Base-by-base conservation (phyloP, 1,284 basidiomycete genomes). In the Flammula alnicola region DNA sequence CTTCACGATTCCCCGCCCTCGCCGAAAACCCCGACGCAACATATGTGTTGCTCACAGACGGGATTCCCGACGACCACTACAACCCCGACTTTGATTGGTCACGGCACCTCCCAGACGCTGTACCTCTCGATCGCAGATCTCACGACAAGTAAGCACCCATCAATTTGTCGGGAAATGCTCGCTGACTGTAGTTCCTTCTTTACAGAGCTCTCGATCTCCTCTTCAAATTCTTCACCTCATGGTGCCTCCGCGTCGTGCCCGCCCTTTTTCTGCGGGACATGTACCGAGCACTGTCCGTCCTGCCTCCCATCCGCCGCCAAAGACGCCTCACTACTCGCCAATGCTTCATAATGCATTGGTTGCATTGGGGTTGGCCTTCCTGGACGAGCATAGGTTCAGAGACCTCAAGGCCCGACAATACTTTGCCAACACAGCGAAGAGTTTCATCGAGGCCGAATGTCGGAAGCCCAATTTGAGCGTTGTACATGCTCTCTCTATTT, bases 341-440 rank as follows among this genome's bases (percentile, higher is more conserved):
- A 81, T 88, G 73, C 71, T 88, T 3, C 87, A 90, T 67, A 88
- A 88, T 58, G 74, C 81, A 3, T 67, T 86, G 0, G 68, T 90
- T 6, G 73, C 85, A 1, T 66, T 89, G 20, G 83, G 79, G 1
- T 69, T 79, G 0, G 77, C 79, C 0, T 86, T 81, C 58, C 77
- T 81, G 3, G 79, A 84, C 44, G 76, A 85, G 35, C 77, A 78
- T 1, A 58, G 65, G 16, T 69, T 84, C 29, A 70, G 76, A 6
- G 72, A 77, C 33, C 63, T 72, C 12, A 69, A 71, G 27, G 71
- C 76, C 0, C 71, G 84, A 3, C 64, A 70, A 31, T 64, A 68
- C 17, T 86, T 82, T 56, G 80, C 80, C 6, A 62, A 71, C 4
- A 72, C 75, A 47, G 84, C 84, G 0, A 81, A 81, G 64, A 71